Evolutionary conservation across 2,329 filamentous ascomycete species (phyloP).

Genomic region (Raffaelea deltoideospora): DNA sequence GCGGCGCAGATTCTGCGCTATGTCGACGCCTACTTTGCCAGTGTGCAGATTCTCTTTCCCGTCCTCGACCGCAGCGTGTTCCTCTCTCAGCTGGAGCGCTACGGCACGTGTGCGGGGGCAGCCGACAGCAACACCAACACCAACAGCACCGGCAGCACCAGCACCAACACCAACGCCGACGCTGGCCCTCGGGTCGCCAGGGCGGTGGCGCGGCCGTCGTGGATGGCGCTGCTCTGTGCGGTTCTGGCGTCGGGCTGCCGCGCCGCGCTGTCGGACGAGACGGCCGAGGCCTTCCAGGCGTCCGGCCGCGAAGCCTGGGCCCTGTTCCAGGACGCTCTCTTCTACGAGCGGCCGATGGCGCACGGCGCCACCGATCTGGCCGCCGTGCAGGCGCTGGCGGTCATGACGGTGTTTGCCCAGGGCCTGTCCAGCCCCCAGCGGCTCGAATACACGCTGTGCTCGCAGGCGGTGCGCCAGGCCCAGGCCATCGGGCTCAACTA

Average conservation of each 20-base stretch:
- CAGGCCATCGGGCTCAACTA: constrained; percentile 3
- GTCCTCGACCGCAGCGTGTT: constrained; percentile 3
- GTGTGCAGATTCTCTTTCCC: constrained; percentile 2
- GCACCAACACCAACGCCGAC: too few relatives aligned
- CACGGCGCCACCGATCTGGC: constrained; percentile 3
- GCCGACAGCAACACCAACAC: too few relatives aligned
- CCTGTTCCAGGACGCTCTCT: constrained; percentile 3
- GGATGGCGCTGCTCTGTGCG: constrained; percentile 2
- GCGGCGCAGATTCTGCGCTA: constrained; percentile 1
- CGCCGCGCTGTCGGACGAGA: constrained; percentile 2
- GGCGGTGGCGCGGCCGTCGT: constrained; percentile 1
- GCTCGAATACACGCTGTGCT: constrained; percentile 5
- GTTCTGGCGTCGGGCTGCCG: constrained; percentile 4
- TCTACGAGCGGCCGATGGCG: constrained; percentile 2
- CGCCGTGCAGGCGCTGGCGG: constrained; percentile 4
- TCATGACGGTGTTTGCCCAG: constrained; percentile 3
- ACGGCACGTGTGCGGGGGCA: background rate
- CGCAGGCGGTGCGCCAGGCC: constrained; percentile 2
- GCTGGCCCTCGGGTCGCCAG: too few relatives aligned
- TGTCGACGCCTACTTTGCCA: constrained; percentile 3
- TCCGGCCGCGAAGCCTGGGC: constrained; percentile 3
- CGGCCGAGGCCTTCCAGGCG: constrained; percentile 3
- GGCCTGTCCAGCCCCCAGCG: constrained; percentile 4
- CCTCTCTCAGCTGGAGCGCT: background rate
- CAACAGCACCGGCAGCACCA: too few relatives aligned